These are phyloP conservation scores for Fusarium tricinctum DNA, from an alignment of 2,329 filamentous ascomycete genomes.

Conservation along the genomic window DNA sequence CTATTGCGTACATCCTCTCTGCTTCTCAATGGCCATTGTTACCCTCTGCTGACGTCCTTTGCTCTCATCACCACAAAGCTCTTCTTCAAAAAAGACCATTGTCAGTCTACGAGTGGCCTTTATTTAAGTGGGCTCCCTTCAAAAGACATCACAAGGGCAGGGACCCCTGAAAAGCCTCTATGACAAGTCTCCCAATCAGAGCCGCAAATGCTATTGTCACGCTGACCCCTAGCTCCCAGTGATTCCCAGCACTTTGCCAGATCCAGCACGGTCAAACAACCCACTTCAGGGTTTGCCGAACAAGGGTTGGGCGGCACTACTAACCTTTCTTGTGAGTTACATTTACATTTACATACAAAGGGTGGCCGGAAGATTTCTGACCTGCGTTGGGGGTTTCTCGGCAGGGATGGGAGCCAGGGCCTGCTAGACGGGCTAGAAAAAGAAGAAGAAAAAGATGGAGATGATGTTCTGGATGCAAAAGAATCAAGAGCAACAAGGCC, in stretches of 20 bases:
- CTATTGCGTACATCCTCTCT: not conserved
- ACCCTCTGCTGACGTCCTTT: not conserved
- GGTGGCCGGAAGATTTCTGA: slow-evolving; percentile 34
- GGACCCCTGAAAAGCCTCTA: slow-evolving; percentile 32
- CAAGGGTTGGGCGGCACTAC: slow-evolving; percentile 10
- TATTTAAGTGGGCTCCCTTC: slow-evolving; percentile 34
- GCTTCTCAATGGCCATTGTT: slow-evolving; percentile 6
- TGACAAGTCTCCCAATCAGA: slow-evolving; percentile 42
- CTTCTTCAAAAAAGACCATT: slow-evolving; percentile 6
- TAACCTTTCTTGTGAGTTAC: slow-evolving; percentile 27
- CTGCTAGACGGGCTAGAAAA: slow-evolving; percentile 19
- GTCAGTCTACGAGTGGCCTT: slow-evolving; percentile 38
- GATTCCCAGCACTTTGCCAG: slow-evolving; percentile 39
- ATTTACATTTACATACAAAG: slow-evolving; percentile 28
- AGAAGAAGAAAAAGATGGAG: slow-evolving; percentile 12
- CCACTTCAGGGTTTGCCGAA: slow-evolving; percentile 23
- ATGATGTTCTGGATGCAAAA: slow-evolving; percentile 12
- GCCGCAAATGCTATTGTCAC: slow-evolving; percentile 20
- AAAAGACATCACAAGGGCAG: slow-evolving; percentile 28
- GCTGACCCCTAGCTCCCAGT: slow-evolving; percentile 25
- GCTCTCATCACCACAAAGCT: slow-evolving; percentile 1
- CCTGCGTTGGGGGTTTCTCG: slow-evolving; percentile 16
- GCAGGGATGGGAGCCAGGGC: slow-evolving; percentile 1
- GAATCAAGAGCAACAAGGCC: slow-evolving; percentile 12
- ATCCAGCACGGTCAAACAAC: slow-evolving; percentile 40